Conservation (phyloP, 2,329 filamentous ascomycete species). For the Diaporthe nobilis region DNA sequence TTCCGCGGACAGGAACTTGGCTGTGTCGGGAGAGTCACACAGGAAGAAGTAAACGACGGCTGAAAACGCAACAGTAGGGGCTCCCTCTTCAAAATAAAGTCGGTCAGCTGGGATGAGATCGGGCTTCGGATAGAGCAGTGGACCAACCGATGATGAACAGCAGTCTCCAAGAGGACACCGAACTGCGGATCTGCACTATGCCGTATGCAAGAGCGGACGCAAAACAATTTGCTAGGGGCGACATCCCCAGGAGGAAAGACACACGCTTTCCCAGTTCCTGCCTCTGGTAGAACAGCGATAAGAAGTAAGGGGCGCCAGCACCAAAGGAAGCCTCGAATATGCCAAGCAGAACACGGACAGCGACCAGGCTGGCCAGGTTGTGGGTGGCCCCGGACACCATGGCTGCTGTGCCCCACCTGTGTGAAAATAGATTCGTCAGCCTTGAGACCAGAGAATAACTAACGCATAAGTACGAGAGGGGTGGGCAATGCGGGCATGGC, state of each 20-base stretch:
- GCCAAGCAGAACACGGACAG: background rate
- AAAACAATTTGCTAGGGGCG: background rate
- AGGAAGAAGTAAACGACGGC: background rate
- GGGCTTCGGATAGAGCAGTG: too few species aligned
- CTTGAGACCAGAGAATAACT: background rate
- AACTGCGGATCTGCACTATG: background rate
- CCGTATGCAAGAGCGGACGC: slow-evolving; percentile 5
- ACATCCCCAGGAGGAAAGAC: background rate
- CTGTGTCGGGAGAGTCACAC: background rate
- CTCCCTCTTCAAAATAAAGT: background rate
- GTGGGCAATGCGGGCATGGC: accelerated
- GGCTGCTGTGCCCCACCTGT: background rate
- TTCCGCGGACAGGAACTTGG: slow-evolving; percentile 4
- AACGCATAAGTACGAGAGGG: background rate
- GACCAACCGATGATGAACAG: background rate
- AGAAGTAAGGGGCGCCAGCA: background rate
- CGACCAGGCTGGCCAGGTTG: background rate
- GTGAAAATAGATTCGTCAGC: background rate
- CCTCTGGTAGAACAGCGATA: background rate
- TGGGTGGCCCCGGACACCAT: background rate
- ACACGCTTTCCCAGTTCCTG: background rate
- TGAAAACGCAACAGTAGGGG: background rate
- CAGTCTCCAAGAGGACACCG: background rate
- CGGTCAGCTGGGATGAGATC: background rate
- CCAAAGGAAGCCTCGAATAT: background rate